Evolutionary conservation across 2,329 filamentous ascomycete genomes (phyloP), one percentile per base, ranked within the genome.

Genomic region (Pseudogymnoascus sp.): DNA sequence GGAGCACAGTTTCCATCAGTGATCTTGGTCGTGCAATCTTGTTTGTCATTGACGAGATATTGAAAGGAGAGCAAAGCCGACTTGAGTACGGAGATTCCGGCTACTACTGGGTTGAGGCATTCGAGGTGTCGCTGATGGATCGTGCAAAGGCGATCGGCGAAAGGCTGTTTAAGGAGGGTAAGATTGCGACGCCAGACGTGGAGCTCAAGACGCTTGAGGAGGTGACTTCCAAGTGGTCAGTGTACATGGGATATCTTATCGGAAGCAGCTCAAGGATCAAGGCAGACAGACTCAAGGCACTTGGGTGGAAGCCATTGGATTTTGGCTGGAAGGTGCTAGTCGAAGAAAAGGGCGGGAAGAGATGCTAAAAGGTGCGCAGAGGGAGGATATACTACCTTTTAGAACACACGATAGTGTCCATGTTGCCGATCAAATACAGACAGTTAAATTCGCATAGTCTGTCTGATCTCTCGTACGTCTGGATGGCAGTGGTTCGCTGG

Each of bases 71-170:
- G 26, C 24, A 53, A 53, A 53, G 26, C n/a, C 46, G 24, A 16
- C 16, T 53, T 11, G 46, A 53, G 11, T 53, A 53, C 46, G 46
- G 46, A 28, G 26, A 31, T 31, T 53, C 24, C 7, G 46, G 24
- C n/a, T 53, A 53, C n/a, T 53, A 53, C n/a, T 53, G 46, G 46
- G 46, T 53, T 16, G 46, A 53, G 46, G 46, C 46, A 31, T 53
- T 53, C n/a, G 46, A 53, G 46, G 46, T 53, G 14, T 31, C 46
- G 46, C 46, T 53, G 24, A 53, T 53, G 26, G 46, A 31, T 16
- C 46, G 46, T 2, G 46, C 46, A 10, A 53, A 28, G 46, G 24
- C 46, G 26, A 53, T 53, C 6, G 46, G 46, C 4, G 26, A 31
- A 6, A 53, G 46, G 10, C 8, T 53, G 24, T 53, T 31, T 1